Evolutionary conservation across 345 rosid genomes (phyloP), one percentile per base, ranked within the genome.

Genomic region (Erodium maritimum): DNA sequence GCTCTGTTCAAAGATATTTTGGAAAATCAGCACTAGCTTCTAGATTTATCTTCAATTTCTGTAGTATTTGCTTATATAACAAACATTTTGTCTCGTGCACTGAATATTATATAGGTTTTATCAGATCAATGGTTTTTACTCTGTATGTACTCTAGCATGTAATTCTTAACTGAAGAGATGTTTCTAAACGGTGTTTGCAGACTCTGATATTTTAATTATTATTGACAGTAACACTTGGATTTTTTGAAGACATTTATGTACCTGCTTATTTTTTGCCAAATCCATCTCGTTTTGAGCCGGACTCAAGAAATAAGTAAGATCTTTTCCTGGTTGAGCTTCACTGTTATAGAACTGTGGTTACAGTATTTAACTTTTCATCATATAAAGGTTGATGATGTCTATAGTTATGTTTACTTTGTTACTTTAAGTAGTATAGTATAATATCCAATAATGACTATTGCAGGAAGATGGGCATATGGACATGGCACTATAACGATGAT

Each of bases 161-260:
- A 4, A 37, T 11, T 37, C 46, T 37, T 6, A 4, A 5, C 14
- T 37, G 46, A 37, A 37, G 10, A 37, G 14, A 1, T 37, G 10
- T 6, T 5, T 37, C 46, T 50, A 50, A 50, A 18, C 17, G 53
- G 53, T 50, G 18, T 19, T 50, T 17, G 18, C 19, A 17, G 12
- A 16, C 53, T n/a, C n/a, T 50, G 53, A 50, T 50, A 19, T 50
- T 65, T 33, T 54, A 18, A 46, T 55, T 55, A 17, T 62, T 21
- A 50, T 56, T 66, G 67, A 61, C 86, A 88, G 95, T 82, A 72
- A 77, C 95, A 20, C 87, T 88, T 68, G 86, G 91, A 65, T 88
- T 88, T 70, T 88, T 82, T 71, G 84, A 88, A 20, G 95, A 88
- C 65, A 77, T 88, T 51, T 69, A 72, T 66, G 54, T 88, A 54